Evolutionary conservation across 139 green algal species (phyloP).

Genomic region (Edaphochlamys debaryana): DNA sequence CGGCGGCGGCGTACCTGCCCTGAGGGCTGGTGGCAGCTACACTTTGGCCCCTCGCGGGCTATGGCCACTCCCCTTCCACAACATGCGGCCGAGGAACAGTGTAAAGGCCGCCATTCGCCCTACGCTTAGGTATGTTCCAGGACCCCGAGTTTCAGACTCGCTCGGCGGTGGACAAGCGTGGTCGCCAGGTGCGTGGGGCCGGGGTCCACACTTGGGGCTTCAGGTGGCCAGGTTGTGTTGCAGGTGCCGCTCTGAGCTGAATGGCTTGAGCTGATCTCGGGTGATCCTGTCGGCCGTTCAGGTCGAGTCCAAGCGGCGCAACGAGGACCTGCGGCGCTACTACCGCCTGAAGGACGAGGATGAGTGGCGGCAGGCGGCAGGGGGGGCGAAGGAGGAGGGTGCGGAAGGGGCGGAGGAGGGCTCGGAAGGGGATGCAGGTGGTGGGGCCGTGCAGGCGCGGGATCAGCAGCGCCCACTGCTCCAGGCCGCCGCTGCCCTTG

Average conservation of each 20-base stretch:
- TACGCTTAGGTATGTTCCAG: slow-evolving; percentile 92
- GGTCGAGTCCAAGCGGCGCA: neutral
- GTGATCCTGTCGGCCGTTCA: too few species aligned
- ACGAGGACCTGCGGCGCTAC: slow-evolving; percentile 77
- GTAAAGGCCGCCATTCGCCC: too few species aligned
- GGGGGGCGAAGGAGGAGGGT: neutral
- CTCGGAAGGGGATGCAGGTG: neutral
- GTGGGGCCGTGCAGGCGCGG: neutral
- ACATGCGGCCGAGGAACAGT: too few species aligned
- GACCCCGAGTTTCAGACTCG: slow-evolving; percentile 76
- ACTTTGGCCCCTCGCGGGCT: too few species aligned
- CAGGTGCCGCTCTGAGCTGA: too few species aligned
- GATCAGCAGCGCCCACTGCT: neutral
- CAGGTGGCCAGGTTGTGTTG: too few species aligned
- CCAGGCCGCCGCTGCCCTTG: neutral
- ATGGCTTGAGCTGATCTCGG: too few species aligned
- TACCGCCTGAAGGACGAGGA: slow-evolving; percentile 76
- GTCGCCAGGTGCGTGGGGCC: slow-evolving; percentile 71
- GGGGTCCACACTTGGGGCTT: too few species aligned
- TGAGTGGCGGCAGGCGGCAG: slow-evolving; percentile 8
- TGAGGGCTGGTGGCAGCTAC: too few species aligned
- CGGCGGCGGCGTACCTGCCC: too few species aligned
- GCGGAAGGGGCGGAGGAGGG: slow-evolving; percentile 1
- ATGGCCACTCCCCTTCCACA: neutral
- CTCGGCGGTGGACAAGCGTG: slow-evolving; percentile 82